Evolutionary conservation across 2,329 filamentous ascomycete genomes (phyloP).

Genomic region (Aureobasidium sp.): DNA sequence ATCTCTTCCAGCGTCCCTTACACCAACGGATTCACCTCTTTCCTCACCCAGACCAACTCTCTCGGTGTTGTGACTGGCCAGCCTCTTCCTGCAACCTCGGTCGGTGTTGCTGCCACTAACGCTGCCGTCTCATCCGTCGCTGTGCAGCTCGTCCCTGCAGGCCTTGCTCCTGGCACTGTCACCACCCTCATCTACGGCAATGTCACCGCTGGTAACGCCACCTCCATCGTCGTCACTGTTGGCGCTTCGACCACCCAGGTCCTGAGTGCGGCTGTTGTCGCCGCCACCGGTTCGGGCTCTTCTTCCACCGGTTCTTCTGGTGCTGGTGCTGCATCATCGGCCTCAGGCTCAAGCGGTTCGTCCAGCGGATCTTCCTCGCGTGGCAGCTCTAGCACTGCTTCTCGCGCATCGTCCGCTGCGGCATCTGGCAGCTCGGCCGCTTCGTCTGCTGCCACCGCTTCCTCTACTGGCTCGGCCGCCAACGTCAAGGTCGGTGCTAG

Average conservation of each 20-base stretch:
- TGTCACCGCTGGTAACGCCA: conserved; percentile 25
- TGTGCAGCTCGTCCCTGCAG: conserved; percentile 37
- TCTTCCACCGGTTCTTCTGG: conserved; percentile 17
- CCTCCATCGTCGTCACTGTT: conserved; percentile 27
- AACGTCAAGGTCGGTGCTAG: conserved; percentile 28
- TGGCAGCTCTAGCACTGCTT: background rate
- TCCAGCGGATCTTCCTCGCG: background rate
- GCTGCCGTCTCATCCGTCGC: conserved; percentile 32
- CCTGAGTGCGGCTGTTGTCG: conserved; percentile 8
- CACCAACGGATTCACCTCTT: conserved; percentile 38
- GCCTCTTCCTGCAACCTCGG: conserved; percentile 27
- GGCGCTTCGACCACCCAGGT: conserved; percentile 26
- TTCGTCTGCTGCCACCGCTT: conserved; percentile 18
- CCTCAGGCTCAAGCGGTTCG: conserved; percentile 1
- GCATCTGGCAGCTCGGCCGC: conserved; percentile 18
- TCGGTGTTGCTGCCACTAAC: conserved; percentile 36
- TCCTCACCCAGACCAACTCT: conserved; percentile 43
- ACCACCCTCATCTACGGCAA: conserved; percentile 23
- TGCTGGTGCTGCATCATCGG: conserved; percentile 16
- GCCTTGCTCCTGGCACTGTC: conserved; percentile 28
- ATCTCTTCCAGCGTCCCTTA: conserved; percentile 19
- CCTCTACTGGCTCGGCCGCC: conserved; percentile 23
- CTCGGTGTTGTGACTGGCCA: conserved; percentile 44
- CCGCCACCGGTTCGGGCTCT: conserved; percentile 15
- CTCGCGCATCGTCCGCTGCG: conserved; percentile 16